phyloP scores from a whole-genome alignment of 2,329 filamentous ascomycete genomes.

The Cryoendolithus antarcticus region DNA sequence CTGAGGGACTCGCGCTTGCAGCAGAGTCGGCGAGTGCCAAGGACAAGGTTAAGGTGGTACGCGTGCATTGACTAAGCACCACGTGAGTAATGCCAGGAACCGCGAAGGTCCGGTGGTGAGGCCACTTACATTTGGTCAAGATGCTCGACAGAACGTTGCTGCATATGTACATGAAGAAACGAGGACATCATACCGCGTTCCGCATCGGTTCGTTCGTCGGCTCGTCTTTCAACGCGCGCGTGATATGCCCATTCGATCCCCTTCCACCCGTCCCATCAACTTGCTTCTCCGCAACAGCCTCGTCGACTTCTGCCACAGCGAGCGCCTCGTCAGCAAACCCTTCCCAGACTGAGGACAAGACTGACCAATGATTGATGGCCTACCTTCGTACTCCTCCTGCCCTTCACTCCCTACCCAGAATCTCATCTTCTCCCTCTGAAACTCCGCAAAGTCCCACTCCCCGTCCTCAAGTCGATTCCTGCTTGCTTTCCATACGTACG shows the following conservation, averaged over 20 bases:
- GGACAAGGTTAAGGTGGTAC: too few relatives aligned
- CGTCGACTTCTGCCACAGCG: constrained; percentile 29
- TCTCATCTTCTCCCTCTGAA: constrained; percentile 60
- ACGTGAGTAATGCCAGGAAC: too few relatives aligned
- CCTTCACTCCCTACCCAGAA: constrained; percentile 42
- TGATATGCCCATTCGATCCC: constrained; percentile 29
- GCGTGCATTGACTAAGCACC: too few relatives aligned
- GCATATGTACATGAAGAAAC: too few relatives aligned
- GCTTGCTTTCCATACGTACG: constrained; percentile 40
- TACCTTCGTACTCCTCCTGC: constrained; percentile 35
- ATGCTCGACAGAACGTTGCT: too few relatives aligned
- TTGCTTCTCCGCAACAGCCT: constrained; percentile 26
- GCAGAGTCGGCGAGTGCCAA: too few relatives aligned
- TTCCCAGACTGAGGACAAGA: neutral
- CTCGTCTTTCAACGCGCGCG: constrained; percentile 23
- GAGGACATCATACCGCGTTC: constrained; percentile 21
- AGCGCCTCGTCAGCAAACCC: constrained; percentile 4
- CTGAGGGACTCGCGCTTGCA: too few relatives aligned
- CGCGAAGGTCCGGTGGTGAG: too few relatives aligned
- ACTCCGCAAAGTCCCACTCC: constrained; percentile 85
- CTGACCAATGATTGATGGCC: constrained; percentile 20
- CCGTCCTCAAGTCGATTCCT: constrained; percentile 46
- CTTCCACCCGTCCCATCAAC: constrained; percentile 35
- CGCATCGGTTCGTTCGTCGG: constrained; percentile 15
- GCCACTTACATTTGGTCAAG: too few relatives aligned